phyloP scores from a whole-genome alignment of 1,284 basidiomycete genomes.

The Erythrobasidium hasegawianum region DNA sequence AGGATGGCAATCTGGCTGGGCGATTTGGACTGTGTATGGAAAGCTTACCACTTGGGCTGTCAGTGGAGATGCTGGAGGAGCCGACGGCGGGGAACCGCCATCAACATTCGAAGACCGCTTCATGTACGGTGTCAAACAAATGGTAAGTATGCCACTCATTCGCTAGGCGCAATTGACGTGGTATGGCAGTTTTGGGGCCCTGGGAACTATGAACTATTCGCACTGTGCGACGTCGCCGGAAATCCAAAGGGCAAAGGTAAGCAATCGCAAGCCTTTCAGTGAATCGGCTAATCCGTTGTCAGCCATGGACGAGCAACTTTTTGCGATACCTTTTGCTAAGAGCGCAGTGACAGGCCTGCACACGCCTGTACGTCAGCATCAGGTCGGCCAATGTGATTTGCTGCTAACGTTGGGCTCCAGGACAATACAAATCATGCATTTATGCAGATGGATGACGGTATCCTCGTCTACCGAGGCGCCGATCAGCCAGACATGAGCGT shows the following conservation, averaged over 20 bases:
- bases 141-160: slow-evolving; percentile 45
- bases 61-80: slow-evolving; percentile 62
- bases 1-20: slow-evolving; percentile 85
- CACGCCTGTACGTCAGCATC: slow-evolving; percentile 67
- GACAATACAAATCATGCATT: slow-evolving; percentile 93
- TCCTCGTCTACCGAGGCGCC: slow-evolving; percentile 90
- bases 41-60: slow-evolving; percentile 72
- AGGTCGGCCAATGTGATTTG: slow-evolving; percentile 42
- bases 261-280: neutral
- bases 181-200: slow-evolving; percentile 79
- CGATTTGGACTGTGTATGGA: slow-evolving; percentile 85
- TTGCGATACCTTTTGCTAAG: slow-evolving; percentile 87
- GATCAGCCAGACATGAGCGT: slow-evolving; percentile 98
- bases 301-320: slow-evolving; percentile 60
- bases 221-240: slow-evolving; percentile 52
- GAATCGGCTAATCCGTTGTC: neutral
- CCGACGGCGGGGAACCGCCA: slow-evolving; percentile 45
- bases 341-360: slow-evolving; percentile 88
- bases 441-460: slow-evolving; percentile 88
- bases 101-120: slow-evolving; percentile 64
- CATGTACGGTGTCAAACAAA: slow-evolving; percentile 65
- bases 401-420: slow-evolving; percentile 49
- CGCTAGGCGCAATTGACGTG: no score
- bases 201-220: slow-evolving; percentile 80
- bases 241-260: slow-evolving; percentile 41